phyloP scores from a whole-genome alignment of 2,329 filamentous ascomycete genomes.

The Paecilomyces niveus region DNA sequence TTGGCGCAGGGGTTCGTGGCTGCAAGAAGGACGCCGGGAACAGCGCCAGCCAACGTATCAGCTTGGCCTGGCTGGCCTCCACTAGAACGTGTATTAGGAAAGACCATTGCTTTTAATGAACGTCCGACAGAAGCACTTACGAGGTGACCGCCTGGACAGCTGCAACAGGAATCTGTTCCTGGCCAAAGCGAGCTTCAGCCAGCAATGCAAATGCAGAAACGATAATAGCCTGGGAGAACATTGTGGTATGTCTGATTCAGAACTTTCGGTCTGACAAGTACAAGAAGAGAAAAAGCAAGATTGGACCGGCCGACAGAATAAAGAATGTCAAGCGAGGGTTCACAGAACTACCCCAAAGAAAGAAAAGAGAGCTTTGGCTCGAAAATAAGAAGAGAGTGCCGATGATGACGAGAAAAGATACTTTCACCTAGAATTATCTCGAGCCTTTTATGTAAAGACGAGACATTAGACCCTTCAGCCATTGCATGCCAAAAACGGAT shows the following conservation, averaged over 20 bases:
- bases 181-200: not conserved
- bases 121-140: not conserved
- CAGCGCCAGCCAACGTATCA: constrained; percentile 55
- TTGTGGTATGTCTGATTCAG: not conserved
- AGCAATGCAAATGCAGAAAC: not conserved
- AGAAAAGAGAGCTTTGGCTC: not conserved
- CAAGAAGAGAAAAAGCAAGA: not conserved
- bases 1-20: constrained; percentile 61
- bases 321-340: not conserved
- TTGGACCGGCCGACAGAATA: not conserved
- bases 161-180: not conserved
- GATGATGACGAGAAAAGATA: not conserved
- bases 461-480: not conserved
- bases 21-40: constrained; percentile 56
- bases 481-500: not conserved
- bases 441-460: not conserved
- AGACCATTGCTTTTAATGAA: not conserved
- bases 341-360: not conserved
- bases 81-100: not conserved
- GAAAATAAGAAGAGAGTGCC: not conserved
- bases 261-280: not conserved
- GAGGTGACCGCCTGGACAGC: not conserved
- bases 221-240: not conserved
- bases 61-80: constrained; percentile 52
- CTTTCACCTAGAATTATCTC: not conserved